A percentile compares a stretch with the other conserved stretches of the same genome.
Evolutionary conservation across 2,329 filamentous ascomycete species (phyloP).

Genomic region (Pseudopithomyces maydicus): DNA sequence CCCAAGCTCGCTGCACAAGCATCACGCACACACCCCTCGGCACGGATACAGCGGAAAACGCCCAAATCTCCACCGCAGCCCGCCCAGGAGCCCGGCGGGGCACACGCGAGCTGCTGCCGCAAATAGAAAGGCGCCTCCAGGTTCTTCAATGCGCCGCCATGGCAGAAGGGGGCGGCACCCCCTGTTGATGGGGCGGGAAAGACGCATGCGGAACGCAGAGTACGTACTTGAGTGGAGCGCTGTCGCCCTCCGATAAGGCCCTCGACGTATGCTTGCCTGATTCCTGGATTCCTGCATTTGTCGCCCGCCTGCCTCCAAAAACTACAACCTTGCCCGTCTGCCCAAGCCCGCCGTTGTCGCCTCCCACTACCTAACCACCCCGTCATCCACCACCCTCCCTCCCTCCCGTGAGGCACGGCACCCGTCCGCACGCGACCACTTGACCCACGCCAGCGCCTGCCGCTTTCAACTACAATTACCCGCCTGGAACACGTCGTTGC

Average conservation of each 20-base stretch:
- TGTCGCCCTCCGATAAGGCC: neutral
- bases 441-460: neutral
- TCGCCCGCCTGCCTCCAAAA: too few species aligned
- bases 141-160: neutral
- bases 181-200: constrained; percentile 1
- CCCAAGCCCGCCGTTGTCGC: too few species aligned
- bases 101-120: constrained; percentile 1
- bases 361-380: too few species aligned
- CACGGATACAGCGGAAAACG: neutral
- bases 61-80: neutral
- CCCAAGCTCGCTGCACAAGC: too few species aligned
- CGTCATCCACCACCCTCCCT: too few species aligned
- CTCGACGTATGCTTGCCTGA: neutral
- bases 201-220: neutral
- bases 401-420: neutral
- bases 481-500: neutral
- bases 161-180: neutral
- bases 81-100: constrained; percentile 10
- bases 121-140: neutral
- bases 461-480: neutral
- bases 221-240: neutral
- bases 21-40: neutral
- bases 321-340: too few species aligned
- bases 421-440: neutral
- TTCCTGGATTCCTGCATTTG: too few species aligned